phyloP scores from a whole-genome alignment of 2,329 filamentous ascomycete species.

The Fusarium brachygibbosum region DNA sequence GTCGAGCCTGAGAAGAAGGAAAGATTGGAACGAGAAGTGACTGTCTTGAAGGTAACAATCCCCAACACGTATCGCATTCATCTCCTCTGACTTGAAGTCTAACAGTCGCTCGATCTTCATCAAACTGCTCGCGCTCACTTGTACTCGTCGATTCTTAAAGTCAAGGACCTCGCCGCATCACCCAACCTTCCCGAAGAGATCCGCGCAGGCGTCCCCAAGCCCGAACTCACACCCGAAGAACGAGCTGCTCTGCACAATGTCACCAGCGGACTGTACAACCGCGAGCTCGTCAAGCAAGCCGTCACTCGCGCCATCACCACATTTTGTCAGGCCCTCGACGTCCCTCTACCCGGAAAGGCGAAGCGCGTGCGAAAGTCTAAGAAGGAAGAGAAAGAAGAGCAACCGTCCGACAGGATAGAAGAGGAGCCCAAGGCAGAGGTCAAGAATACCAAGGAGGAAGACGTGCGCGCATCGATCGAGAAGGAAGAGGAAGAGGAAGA shows the following conservation, averaged over 20 bases:
- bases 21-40: slow-evolving; percentile 72
- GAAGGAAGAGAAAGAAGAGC: slow-evolving; percentile 51
- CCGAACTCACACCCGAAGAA: slow-evolving; percentile 66
- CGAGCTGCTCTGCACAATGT: slow-evolving; percentile 68
- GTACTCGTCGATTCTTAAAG: slow-evolving; percentile 66
- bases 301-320: slow-evolving; percentile 63
- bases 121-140: slow-evolving; percentile 70
- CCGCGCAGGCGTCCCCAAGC: slow-evolving; percentile 62
- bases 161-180: slow-evolving; percentile 66
- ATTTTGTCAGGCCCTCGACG: slow-evolving; percentile 63
- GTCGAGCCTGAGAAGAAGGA: slow-evolving; percentile 63
- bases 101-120: slow-evolving; percentile 68
- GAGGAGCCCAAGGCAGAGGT: slow-evolving; percentile 30
- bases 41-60: slow-evolving; percentile 65
- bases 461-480: slow-evolving; percentile 40
- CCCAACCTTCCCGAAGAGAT: slow-evolving; percentile 65
- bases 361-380: slow-evolving; percentile 53
- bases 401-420: slow-evolving; percentile 45
- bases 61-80: no score
- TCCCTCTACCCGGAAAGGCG: slow-evolving; percentile 61
- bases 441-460: slow-evolving; percentile 41
- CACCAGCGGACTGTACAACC: slow-evolving; percentile 69
- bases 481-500: slow-evolving; percentile 50
- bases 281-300: slow-evolving; percentile 63
- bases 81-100: background rate